phyloP scores from a whole-genome alignment of 768 basidiomycete species.

The Albatrellus ellisii region DNA sequence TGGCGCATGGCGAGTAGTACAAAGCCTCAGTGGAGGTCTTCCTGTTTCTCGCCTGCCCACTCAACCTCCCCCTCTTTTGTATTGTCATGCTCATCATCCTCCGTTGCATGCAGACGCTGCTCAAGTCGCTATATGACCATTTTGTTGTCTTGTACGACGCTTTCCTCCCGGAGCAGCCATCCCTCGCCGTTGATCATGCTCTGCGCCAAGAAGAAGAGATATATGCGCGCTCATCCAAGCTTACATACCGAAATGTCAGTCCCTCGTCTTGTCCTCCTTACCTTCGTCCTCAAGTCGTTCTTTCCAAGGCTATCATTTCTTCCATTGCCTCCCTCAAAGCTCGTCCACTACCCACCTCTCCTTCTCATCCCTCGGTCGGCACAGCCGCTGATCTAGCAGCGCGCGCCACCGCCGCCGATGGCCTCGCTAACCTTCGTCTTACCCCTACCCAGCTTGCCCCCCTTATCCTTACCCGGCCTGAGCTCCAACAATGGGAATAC shows the following conservation, averaged over 20 bases:
- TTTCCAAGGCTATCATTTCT: conserved; percentile 35
- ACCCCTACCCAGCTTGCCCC: conserved; percentile 39
- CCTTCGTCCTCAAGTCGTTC: conserved; percentile 6
- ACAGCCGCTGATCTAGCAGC: conserved; percentile 51
- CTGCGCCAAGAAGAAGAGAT: conserved; percentile 72
- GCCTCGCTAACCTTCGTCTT: conserved; percentile 35
- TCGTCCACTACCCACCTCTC: conserved; percentile 39
- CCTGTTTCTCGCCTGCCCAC: background rate
- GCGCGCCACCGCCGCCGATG: conserved; percentile 27
- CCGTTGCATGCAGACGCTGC: conserved; percentile 38
- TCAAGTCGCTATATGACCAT: conserved; percentile 62
- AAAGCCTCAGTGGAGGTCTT: too few species aligned
- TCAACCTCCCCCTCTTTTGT: background rate
- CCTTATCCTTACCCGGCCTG: conserved; percentile 42
- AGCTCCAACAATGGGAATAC: conserved; percentile 59
- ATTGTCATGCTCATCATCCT: background rate
- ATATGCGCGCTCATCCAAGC: conserved; percentile 58
- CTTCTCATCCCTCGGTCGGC: conserved; percentile 62
- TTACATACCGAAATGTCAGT: conserved; percentile 74
- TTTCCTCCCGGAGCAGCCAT: conserved; percentile 39
- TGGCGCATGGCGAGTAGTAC: too few species aligned
- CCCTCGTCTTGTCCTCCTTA: background rate
- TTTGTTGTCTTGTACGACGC: conserved; percentile 54
- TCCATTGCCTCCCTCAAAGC: conserved; percentile 38
- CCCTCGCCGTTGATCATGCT: conserved; percentile 65